Evolutionary conservation across 75 land plant species (phyloP), one percentile per base, ranked within the genome.

Genomic region (Isoetes taiwanensis): DNA sequence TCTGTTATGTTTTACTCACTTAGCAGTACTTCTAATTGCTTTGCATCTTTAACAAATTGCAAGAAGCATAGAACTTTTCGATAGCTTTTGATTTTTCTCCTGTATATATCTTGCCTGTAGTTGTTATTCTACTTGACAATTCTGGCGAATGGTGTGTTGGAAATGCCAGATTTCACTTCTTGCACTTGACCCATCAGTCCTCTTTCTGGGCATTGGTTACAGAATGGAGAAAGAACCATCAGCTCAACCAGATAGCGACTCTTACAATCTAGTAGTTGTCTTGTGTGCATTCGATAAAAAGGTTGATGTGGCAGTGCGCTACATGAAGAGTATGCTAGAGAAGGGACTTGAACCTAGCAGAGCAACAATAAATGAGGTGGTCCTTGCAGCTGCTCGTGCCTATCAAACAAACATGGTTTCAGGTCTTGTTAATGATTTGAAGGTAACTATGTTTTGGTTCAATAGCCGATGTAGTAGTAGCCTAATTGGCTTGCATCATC

Each of bases 181-280:
- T n/a, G n/a, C n/a, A n/a, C n/a, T n/a, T n/a, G n/a, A n/a, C n/a
- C n/a, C n/a, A n/a, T n/a, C n/a, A n/a, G n/a, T n/a, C n/a, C n/a
- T 41, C 30, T 59, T 48, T 59, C 50, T 25, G 2, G 8, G 52
- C 3, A 11, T 58, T 21, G 30, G 30, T 43, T 3, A 30, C 53
- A 66, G 69, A 26, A 66, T 66, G 69, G 69, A 66, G 24, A 62
- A 50, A 41, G 63, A 54, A 0, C 63, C 63, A 46, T 52, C 57
- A 43, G 69, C 65, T 46, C 69, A 66, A 21, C 69, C 69, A 5
- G 69, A 66, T 42, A 40, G 60, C 14, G 69, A 66, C 27, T 60
- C 69, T 4, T 66, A 66, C 26, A 66, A 66, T 30, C 58, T 66
- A 19, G 69, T 66, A 21, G 41, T 66, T 40, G 69, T 59, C 10